Base-by-base conservation (phyloP, 2,329 filamentous ascomycete genomes). In the Lecanicillium sp. region DNA sequence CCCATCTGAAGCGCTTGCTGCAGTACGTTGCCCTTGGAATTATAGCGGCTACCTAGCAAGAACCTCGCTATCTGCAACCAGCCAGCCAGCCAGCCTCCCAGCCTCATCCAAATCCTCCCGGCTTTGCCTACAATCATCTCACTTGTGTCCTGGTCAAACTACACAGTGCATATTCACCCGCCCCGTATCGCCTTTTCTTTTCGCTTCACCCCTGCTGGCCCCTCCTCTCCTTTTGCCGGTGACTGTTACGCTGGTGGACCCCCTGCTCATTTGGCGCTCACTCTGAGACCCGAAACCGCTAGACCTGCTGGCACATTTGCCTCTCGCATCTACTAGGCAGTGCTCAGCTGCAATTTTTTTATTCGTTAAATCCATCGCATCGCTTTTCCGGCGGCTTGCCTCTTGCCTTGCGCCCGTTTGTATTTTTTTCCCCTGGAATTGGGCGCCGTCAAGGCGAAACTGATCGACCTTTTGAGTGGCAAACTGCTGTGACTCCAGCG, bases 391-490 rank as follows among this genome's bases (percentile, higher is more conserved):
- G n/a, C n/a, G n/a, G n/a, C n/a, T n/a, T n/a, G 10, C n/a, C 20
- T 23, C 20, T 5, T 32, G 11, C 21, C 14, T 30, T 27, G n/a
- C 23, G 11, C 7, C 7, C 26, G 26, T 7, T 29, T 29, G 7
- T 29, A 5, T 47, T 11, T 17, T 38, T 39, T 26, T 33, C 14
- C 20, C 15, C 21, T n/a, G 33, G n/a, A 26, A 12, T 41, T 49
- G 47, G 46, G 39, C 47, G 47, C 40, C 39, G 39, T 19, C 30
- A 38, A 43, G 40, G 47, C 39, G 39, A 39, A 24, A 23, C 17
- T 35, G 6, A 6, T 9, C 17, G 14, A n/a, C 6, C 8, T 36
- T 24, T 29, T 15, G 12, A 46, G 35, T 39, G 35, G 44, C 44
- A 24, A 46, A 46, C 8, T 24, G 32, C 24, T 39, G 19, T 32